phyloP scores from a whole-genome alignment of 352 stramenopile species.

The Phytophthora parvispora region DNA sequence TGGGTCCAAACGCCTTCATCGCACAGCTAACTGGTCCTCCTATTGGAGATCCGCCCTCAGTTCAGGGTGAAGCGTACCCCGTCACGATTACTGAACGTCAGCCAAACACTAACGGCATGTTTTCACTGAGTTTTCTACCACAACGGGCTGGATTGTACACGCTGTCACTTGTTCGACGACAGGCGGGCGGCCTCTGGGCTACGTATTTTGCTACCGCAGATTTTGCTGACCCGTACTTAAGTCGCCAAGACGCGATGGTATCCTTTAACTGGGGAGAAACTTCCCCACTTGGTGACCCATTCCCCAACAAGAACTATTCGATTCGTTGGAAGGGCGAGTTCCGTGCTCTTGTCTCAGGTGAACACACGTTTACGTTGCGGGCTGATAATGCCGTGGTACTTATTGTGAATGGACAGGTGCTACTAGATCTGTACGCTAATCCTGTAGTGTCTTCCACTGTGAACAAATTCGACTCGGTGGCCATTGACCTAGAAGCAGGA shows the following conservation, averaged over 20 bases:
- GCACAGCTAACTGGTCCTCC: constrained; percentile 59
- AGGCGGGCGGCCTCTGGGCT: constrained; percentile 89
- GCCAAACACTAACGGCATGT: constrained; percentile 92
- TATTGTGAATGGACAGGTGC: constrained; percentile 69
- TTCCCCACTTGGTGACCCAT: constrained; percentile 70
- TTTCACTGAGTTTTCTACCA: constrained; percentile 84
- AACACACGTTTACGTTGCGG: constrained; percentile 83
- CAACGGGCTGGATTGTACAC: constrained; percentile 85
- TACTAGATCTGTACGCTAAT: constrained; percentile 59
- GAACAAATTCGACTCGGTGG: constrained; percentile 26
- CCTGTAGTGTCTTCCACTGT: constrained; percentile 32
- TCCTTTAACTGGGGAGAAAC: constrained; percentile 90
- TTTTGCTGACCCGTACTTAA: constrained; percentile 86
- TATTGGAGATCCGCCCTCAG: not conserved
- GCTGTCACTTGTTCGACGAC: constrained; percentile 79
- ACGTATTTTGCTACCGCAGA: constrained; percentile 94
- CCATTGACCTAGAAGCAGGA: constrained; percentile 33
- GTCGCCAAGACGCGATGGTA: constrained; percentile 77
- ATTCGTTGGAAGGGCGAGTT: constrained; percentile 79
- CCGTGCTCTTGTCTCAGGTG: constrained; percentile 51
- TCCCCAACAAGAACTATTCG: constrained; percentile 84
- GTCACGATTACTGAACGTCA: constrained; percentile 60
- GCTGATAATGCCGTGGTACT: constrained; percentile 87
- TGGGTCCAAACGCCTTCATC: constrained; percentile 65
- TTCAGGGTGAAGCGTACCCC: constrained; percentile 37